Percentiles rank a stretch among this genome's conserved stretches.
These are phyloP conservation scores for Solanum peruvianum DNA, from an alignment of 257 asterid genomes.

Conservation along the genomic window DNA sequence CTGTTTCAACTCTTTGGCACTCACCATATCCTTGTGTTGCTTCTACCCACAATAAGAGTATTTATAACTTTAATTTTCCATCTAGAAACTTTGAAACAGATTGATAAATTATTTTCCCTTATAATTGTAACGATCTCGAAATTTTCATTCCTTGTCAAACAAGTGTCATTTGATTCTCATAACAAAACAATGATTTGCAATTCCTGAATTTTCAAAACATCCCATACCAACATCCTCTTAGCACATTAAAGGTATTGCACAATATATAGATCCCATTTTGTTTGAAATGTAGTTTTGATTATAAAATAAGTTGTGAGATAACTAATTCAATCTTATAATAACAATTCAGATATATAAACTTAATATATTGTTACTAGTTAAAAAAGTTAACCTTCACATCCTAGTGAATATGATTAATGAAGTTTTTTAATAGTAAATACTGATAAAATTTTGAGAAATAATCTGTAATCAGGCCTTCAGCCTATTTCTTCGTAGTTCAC, in stretches of 20 bases:
- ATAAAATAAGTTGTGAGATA: not conserved
- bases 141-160: not conserved
- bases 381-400: not conserved
- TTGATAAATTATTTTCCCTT: not conserved
- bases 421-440: not conserved
- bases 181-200: not conserved
- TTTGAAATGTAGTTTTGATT: not conserved
- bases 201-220: not conserved
- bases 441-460: not conserved
- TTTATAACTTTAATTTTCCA: not conserved
- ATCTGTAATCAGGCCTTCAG: too few species aligned
- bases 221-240: conserved; percentile 11
- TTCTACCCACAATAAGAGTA: conserved; percentile 12
- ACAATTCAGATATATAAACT: not conserved
- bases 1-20: too few species aligned
- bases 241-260: not conserved
- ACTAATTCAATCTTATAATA: not conserved
- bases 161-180: not conserved
- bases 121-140: not conserved
- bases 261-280: not conserved
- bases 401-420: not conserved
- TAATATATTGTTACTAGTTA: not conserved
- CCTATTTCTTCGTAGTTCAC: too few species aligned
- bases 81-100: too few species aligned
- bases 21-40: not conserved